Evolutionary conservation across 1,139 yeast species (phyloP).

Genomic region (Lodderomyces pseudojiufengensis): DNA sequence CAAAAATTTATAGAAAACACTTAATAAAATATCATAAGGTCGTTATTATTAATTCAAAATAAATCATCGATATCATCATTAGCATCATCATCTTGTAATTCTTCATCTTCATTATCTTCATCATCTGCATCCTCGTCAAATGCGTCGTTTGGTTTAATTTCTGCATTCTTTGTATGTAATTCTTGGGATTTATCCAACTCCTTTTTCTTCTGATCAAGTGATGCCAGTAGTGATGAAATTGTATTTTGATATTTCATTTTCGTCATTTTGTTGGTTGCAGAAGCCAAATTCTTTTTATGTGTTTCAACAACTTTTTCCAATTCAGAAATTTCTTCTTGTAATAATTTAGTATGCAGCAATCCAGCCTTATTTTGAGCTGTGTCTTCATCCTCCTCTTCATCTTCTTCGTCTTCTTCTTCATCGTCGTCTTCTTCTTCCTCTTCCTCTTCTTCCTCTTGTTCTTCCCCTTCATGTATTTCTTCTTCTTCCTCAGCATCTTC

Average conservation of each 20-base stretch:
- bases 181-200: constrained; percentile 48
- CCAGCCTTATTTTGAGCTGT: constrained; percentile 32
- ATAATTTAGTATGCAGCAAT: constrained; percentile 68
- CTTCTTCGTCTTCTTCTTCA: constrained; percentile 26
- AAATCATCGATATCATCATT: constrained; percentile 41
- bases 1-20: neutral
- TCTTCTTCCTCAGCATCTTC: constrained; percentile 13
- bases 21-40: too few relatives aligned
- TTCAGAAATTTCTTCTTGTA: constrained; percentile 83
- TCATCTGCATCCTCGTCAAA: constrained; percentile 29
- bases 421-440: constrained; percentile 30
- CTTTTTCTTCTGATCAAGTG: constrained; percentile 75
- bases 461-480: constrained; percentile 19
- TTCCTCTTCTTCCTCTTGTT: constrained; percentile 24
- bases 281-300: constrained; percentile 68
- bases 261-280: constrained; percentile 84
- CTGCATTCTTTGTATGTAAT: constrained; percentile 18
- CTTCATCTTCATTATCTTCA: constrained; percentile 24
- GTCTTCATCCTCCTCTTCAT: constrained; percentile 24
- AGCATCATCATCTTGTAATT: constrained; percentile 38
- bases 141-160: constrained; percentile 17
- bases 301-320: constrained; percentile 74
- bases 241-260: constrained; percentile 84
- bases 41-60: constrained; percentile 15
- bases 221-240: constrained; percentile 73